A percentile compares a stretch with the other conserved stretches of the same genome.
Conservation (phyloP, 306 rosid genomes). For the Sicyos edulis region DNA sequence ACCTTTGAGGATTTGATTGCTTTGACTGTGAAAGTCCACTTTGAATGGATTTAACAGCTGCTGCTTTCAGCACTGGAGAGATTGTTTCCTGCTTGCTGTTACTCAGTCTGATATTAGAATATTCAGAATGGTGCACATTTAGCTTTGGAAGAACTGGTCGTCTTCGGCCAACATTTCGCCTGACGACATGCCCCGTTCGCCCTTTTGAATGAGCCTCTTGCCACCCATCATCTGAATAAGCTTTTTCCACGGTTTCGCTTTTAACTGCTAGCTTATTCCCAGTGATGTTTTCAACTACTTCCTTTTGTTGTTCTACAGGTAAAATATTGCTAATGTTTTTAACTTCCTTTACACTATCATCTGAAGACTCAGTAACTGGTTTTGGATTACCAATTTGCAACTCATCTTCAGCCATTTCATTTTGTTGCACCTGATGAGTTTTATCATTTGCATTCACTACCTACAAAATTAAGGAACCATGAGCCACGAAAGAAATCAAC, state of each 20-base stretch:
- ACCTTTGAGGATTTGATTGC: constrained; percentile 39
- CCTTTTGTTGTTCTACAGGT: constrained; percentile 35
- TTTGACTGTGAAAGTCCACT: constrained; percentile 32
- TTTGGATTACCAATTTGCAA: constrained; percentile 32
- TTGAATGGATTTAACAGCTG: constrained; percentile 32
- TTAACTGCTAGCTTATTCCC: constrained; percentile 25
- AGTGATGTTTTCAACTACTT: constrained; percentile 31
- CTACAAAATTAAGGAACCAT: constrained; percentile 25
- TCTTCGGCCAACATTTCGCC: constrained; percentile 48
- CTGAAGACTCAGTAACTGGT: constrained; percentile 22
- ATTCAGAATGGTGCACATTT: constrained; percentile 33
- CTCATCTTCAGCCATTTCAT: constrained; percentile 29
- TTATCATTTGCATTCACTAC: constrained; percentile 43
- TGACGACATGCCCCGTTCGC: constrained; percentile 45
- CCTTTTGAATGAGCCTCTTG: constrained; percentile 90
- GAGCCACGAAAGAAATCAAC: background rate
- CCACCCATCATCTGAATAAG: constrained; percentile 82
- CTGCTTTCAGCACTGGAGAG: constrained; percentile 37
- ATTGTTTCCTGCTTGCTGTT: constrained; percentile 37
- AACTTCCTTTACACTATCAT: constrained; percentile 30
- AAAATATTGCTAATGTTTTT: constrained; percentile 21
- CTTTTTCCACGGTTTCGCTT: constrained; percentile 46
- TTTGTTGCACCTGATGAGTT: constrained; percentile 33
- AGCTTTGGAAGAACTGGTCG: constrained; percentile 53
- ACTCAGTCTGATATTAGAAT: constrained; percentile 39